phyloP scores from a whole-genome alignment of 1,284 basidiomycete species.

The Boletus semigastroideus region DNA sequence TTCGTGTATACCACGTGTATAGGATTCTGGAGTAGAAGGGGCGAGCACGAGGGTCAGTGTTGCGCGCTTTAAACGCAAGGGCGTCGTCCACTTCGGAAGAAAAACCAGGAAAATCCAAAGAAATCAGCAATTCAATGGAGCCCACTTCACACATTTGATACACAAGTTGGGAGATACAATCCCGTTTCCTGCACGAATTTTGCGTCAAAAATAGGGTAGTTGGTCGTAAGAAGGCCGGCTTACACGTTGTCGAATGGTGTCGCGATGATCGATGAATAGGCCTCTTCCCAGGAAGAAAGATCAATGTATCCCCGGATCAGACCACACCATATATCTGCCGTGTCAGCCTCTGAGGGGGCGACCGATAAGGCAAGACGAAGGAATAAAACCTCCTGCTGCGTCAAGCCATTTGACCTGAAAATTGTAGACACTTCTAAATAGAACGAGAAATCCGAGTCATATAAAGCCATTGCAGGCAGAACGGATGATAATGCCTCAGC shows the following conservation, averaged over 20 bases:
- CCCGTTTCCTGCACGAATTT: conserved; percentile 60
- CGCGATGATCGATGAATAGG: conserved; percentile 75
- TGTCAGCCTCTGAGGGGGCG: conserved; percentile 52
- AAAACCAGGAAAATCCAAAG: conserved; percentile 85
- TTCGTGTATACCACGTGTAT: conserved; percentile 90
- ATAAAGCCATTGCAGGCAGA: conserved; percentile 56
- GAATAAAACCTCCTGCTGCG: conserved; percentile 70
- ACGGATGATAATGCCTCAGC: conserved; percentile 59
- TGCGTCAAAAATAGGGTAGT: conserved; percentile 8
- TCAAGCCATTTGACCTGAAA: conserved; percentile 60
- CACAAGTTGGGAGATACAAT: conserved; percentile 78
- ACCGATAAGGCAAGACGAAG: conserved; percentile 76
- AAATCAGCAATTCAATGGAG: conserved; percentile 76
- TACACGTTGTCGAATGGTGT: conserved; percentile 77
- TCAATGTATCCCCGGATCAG: conserved; percentile 79
- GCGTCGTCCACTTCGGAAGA: conserved; percentile 88
- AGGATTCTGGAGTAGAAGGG: conserved; percentile 92
- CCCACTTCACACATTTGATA: conserved; percentile 93
- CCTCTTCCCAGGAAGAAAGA: conserved; percentile 78
- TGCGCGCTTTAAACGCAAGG: conserved; percentile 91
- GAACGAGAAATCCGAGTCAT: conserved; percentile 68
- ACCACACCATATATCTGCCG: conserved; percentile 70
- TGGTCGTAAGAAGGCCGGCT: conserved; percentile 35
- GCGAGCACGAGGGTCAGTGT: conserved; percentile 82
- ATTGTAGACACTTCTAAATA: conserved; percentile 76